phyloP scores from a whole-genome alignment of 768 basidiomycete genomes.

The Termitomyces sp. region DNA sequence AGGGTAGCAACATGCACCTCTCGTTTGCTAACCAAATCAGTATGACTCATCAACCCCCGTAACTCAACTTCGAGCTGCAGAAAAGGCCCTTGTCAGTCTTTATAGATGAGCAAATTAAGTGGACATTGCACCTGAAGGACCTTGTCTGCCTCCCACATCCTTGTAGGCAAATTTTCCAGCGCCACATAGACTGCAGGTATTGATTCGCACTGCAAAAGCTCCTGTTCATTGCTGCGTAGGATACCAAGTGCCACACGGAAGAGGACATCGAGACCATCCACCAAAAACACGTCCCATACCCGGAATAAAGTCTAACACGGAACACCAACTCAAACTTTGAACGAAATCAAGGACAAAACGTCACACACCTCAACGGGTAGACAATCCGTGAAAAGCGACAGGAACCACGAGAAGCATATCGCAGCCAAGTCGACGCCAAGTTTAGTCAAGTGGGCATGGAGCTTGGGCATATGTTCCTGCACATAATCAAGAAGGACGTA shows the following conservation, averaged over 20 bases:
- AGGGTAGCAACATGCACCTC: constrained; percentile 47
- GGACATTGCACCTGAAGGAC: constrained; percentile 68
- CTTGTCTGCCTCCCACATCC: constrained; percentile 93
- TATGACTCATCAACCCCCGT: constrained; percentile 45
- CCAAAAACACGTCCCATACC: constrained; percentile 94
- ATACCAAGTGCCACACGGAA: constrained; percentile 91
- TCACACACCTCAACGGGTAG: constrained; percentile 83
- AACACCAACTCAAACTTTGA: not conserved
- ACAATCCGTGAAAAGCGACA: constrained; percentile 94
- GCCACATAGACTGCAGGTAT: constrained; percentile 88
- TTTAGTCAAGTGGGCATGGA: constrained; percentile 70
- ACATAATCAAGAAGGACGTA: constrained; percentile 88
- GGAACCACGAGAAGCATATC: constrained; percentile 98
- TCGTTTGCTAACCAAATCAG: constrained; percentile 53
- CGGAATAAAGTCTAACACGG: constrained; percentile 77
- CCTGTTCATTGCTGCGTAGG: constrained; percentile 76
- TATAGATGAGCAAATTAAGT: not conserved
- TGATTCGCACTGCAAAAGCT: constrained; percentile 79
- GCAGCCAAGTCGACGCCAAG: constrained; percentile 90
- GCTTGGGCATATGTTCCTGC: constrained; percentile 67
- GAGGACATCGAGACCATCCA: constrained; percentile 88
- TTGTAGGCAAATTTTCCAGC: constrained; percentile 83
- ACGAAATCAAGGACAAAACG: not conserved
- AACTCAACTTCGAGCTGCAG: constrained; percentile 56
- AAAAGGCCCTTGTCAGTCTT: not conserved